Percentiles rank a stretch among this genome's conserved stretches.
Conservation (phyloP, 306 rosid genomes). For the Cicer chorassanicum region DNA sequence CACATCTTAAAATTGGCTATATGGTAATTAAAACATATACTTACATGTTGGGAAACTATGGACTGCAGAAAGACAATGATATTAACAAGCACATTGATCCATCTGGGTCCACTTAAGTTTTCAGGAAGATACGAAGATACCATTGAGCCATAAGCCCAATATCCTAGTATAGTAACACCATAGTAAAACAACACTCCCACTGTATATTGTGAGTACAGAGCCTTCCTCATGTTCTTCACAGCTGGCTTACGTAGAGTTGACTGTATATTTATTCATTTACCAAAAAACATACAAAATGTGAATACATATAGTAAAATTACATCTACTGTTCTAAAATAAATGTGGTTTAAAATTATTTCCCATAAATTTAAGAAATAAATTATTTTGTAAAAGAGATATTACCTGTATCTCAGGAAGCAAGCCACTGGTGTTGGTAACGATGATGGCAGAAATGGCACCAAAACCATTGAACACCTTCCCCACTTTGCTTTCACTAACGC, state of each 20-base stretch:
- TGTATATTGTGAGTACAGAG: conserved; percentile 51
- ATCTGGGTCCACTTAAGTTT: conserved; percentile 58
- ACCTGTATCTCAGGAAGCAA: conserved; percentile 68
- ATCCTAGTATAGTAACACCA: conserved; percentile 53
- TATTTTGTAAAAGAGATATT: neutral
- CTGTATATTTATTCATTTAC: conserved; percentile 20
- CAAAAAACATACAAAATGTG: too few relatives aligned
- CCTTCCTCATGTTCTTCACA: conserved; percentile 63
- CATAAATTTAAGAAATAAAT: too few relatives aligned
- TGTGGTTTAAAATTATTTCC: too few relatives aligned
- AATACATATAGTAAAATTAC: too few relatives aligned
- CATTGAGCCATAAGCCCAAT: conserved; percentile 68
- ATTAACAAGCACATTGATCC: conserved; percentile 54
- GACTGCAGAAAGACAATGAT: conserved; percentile 57
- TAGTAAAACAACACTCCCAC: conserved; percentile 54
- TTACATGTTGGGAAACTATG: conserved; percentile 62
- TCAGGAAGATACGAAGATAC: conserved; percentile 57
- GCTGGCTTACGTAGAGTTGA: conserved; percentile 62
- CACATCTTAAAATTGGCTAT: too few relatives aligned
- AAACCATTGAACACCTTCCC: conserved; percentile 53
- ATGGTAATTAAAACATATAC: neutral
- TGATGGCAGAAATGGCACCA: conserved; percentile 56
- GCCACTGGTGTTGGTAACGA: conserved; percentile 61
- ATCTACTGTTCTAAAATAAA: too few relatives aligned
- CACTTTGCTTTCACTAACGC: conserved; percentile 49